Conservation (phyloP, 208 protist genomes). For the Trypanosoma theileri region DNA sequence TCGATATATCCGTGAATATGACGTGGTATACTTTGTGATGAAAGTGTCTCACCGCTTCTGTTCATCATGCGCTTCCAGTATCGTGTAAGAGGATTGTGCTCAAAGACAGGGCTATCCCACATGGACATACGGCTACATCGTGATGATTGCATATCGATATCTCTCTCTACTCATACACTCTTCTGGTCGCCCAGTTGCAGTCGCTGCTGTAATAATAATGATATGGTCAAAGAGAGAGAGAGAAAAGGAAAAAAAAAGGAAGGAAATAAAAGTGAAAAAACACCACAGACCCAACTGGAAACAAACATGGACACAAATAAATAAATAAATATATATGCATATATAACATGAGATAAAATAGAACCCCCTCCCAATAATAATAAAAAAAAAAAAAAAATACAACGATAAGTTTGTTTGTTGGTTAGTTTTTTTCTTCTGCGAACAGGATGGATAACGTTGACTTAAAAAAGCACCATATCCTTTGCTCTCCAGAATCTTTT, state of each 20-base stretch:
- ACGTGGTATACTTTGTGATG: conserved; percentile 77
- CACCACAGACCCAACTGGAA: neutral
- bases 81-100: conserved; percentile 75
- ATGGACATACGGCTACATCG: conserved; percentile 50
- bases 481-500: neutral
- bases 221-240: conserved; percentile 24
- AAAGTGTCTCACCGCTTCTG: conserved; percentile 65
- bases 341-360: too few species aligned
- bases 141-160: conserved; percentile 27
- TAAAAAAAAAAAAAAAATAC: too few species aligned
- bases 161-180: neutral
- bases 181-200: too few species aligned
- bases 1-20: conserved; percentile 90
- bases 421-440: too few species aligned
- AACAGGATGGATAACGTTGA: too few species aligned
- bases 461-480: too few species aligned
- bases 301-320: neutral
- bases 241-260: conserved; percentile 7
- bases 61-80: conserved; percentile 89
- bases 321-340: neutral
- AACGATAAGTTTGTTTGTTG: too few species aligned
- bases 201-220: neutral
- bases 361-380: too few species aligned
- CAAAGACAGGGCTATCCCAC: conserved; percentile 80
- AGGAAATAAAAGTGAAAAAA: neutral